A percentile compares a stretch with the other conserved stretches of the same genome.
phyloP scores from a whole-genome alignment of 768 basidiomycete species.

The Pulveroboletus ravenelii region DNA sequence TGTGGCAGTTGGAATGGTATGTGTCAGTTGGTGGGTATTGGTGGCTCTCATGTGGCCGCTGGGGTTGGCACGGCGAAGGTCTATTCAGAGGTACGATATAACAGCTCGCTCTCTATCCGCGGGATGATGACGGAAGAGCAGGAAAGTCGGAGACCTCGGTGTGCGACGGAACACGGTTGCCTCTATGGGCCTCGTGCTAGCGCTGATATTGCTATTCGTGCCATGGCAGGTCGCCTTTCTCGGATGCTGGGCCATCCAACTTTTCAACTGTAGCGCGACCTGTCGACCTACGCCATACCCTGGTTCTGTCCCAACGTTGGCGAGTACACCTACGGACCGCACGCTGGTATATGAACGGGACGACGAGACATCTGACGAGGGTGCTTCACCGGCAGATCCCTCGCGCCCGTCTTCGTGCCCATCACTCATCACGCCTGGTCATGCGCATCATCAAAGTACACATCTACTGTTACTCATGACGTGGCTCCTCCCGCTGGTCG shows the following conservation, averaged over 20 bases:
- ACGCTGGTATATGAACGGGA: slow-evolving; percentile 18
- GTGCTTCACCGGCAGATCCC: slow-evolving; percentile 6
- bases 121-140: slow-evolving; percentile 4
- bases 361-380: slow-evolving; percentile 4
- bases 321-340: slow-evolving; percentile 20
- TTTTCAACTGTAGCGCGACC: slow-evolving; percentile 53
- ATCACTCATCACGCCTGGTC: background rate
- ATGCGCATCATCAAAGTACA: slow-evolving; percentile 46
- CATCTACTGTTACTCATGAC: slow-evolving; percentile 74
- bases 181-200: slow-evolving; percentile 57
- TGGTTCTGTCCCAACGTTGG: slow-evolving; percentile 25
- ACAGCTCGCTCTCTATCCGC: background rate
- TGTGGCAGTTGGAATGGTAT: slow-evolving; percentile 63
- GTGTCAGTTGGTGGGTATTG: slow-evolving; percentile 54
- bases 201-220: slow-evolving; percentile 68
- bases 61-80: slow-evolving; percentile 14
- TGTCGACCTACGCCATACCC: slow-evolving; percentile 11
- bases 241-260: slow-evolving; percentile 75
- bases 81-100: slow-evolving; percentile 14
- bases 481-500: slow-evolving; percentile 72
- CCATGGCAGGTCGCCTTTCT: slow-evolving; percentile 93
- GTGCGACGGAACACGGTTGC: slow-evolving; percentile 46
- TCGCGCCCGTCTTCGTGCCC: background rate
- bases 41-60: slow-evolving; percentile 43
- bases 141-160: slow-evolving; percentile 31